Conservation (phyloP, 495 filamentous ascomycete genomes). For the Aspergillus nidulans region DNA sequence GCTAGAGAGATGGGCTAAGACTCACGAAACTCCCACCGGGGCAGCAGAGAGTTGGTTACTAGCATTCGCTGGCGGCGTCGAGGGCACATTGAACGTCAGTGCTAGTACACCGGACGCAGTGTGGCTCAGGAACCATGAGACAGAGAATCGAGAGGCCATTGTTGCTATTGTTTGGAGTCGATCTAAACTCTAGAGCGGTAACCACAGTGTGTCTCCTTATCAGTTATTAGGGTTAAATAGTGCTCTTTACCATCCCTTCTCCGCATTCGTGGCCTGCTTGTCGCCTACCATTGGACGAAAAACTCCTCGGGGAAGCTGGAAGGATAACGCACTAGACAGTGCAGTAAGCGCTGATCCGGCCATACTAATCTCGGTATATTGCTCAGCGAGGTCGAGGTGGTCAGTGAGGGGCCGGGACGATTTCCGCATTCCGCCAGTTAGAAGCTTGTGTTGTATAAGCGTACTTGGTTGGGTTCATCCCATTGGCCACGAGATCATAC, state of each 20-base stretch:
- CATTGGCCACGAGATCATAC: neutral
- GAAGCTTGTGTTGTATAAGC: neutral
- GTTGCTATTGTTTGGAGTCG: neutral
- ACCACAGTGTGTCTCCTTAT: too few relatives aligned
- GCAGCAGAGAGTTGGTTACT: conserved; percentile 17
- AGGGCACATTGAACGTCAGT: conserved; percentile 5
- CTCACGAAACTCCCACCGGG: conserved; percentile 52
- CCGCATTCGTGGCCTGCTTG: too few relatives aligned
- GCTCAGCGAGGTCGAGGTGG: neutral
- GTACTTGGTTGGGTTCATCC: neutral
- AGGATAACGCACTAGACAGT: neutral
- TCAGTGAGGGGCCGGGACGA: neutral
- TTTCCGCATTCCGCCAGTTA: neutral
- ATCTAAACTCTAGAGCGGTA: too few relatives aligned
- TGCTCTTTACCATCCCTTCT: too few relatives aligned
- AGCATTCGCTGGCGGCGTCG: conserved; percentile 2
- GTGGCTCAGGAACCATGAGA: neutral
- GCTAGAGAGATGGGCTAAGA: neutral
- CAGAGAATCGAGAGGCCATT: neutral
- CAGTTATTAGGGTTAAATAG: neutral
- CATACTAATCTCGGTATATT: neutral
- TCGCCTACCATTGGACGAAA: neutral
- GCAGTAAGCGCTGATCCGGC: neutral
- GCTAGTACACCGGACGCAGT: neutral
- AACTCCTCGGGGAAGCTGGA: neutral